A percentile compares a stretch with the other conserved stretches of the same genome.
Conservation (phyloP, 1,284 basidiomycete genomes). For the Trametes hirsuta region DNA sequence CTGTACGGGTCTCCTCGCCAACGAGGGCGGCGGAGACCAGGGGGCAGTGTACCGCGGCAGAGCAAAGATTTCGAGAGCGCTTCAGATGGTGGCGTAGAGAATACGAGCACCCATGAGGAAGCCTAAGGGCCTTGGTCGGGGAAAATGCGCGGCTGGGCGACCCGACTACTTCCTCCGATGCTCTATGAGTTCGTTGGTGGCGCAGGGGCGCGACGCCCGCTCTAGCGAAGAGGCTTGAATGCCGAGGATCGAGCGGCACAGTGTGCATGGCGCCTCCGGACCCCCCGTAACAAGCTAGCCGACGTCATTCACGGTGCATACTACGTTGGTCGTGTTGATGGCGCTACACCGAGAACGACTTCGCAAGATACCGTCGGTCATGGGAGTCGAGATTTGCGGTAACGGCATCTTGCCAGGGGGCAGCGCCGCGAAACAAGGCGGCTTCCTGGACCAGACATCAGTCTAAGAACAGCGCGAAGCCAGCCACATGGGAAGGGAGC, state of each 20-base stretch:
- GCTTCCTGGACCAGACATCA: constrained; percentile 1
- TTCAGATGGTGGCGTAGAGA: constrained; percentile 13
- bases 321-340: no score
- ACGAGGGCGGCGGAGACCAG: no score
- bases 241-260: neutral
- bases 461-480: neutral
- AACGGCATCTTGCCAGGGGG: neutral
- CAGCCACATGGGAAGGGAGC: neutral
- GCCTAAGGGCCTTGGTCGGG: neutral
- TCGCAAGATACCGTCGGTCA: neutral
- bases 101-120: neutral
- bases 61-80: neutral
- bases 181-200: neutral
- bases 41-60: no score
- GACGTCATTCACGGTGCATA: neutral
- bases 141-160: constrained; percentile 2
- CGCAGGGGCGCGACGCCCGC: neutral
- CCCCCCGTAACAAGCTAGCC: neutral
- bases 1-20: neutral
- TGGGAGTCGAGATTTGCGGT: neutral
- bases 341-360: no score
- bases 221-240: neutral
- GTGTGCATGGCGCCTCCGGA: neutral
- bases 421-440: neutral
- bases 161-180: neutral